Conservation (phyloP, 305 asterid species). For the Withania somnifera region DNA sequence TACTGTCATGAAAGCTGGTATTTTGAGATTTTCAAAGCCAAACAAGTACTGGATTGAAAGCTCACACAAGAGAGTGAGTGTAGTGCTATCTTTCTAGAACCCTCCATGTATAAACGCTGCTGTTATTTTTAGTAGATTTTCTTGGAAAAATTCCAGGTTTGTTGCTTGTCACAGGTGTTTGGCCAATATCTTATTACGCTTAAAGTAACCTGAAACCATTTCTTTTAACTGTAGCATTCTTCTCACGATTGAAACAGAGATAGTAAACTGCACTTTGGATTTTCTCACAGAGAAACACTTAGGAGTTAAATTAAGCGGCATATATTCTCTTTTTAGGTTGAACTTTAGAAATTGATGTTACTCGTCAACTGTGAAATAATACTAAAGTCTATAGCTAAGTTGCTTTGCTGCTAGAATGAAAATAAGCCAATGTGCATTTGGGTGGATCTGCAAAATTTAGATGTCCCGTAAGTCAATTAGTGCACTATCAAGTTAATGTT, state of each 20-base stretch:
- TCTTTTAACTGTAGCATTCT: not conserved
- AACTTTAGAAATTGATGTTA: not conserved
- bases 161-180: not conserved
- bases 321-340: not conserved
- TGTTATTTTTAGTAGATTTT: not conserved
- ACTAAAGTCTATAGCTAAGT: not conserved
- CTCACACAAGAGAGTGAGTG: constrained; percentile 80
- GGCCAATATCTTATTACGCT: not conserved
- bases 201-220: not conserved
- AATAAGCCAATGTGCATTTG: not conserved
- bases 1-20: constrained; percentile 67
- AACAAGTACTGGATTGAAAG: constrained; percentile 93
- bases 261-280: not conserved
- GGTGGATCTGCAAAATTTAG: not conserved
- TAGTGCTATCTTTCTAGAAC: constrained; percentile 5
- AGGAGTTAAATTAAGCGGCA: not conserved
- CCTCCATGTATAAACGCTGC: not conserved
- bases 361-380: not conserved
- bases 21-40: constrained; percentile 65
- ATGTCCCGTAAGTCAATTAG: not conserved
- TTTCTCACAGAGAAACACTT: not conserved
- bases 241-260: not conserved
- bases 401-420: not conserved
- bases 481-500: not conserved
- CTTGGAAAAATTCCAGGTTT: not conserved